Evolutionary conservation across 2,329 filamentous ascomycete species (phyloP), one percentile per base, ranked within the genome.

Genomic region (Colletotrichum lupini): DNA sequence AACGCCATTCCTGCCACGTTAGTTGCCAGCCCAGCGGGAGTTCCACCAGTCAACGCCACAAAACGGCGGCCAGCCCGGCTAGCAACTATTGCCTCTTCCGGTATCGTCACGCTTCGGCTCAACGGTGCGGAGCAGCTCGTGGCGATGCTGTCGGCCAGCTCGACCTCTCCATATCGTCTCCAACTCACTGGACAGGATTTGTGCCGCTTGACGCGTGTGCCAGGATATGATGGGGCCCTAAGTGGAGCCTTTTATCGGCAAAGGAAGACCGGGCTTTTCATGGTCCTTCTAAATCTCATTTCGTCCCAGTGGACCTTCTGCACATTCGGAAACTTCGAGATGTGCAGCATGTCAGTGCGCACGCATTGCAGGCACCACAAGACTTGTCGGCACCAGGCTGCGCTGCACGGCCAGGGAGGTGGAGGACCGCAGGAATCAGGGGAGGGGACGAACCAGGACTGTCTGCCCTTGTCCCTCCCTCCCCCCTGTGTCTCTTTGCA

Each of bases 321-420:
- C 60, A 60, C 59, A 37, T 28, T 60, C 70, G 58, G 30, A 59
- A 69, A 30, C 66, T 73, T 59, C 52, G 37, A 56, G 52, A 71
- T 49, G 55, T 61, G 68, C 68, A 68, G 68, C 32, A 63, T 32
- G 69, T 63, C 70, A 69, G 65, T 69, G 69, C 69, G 68, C 30
- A 14, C 49, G 69, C 69, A 73, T 68, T 72, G 64, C 70, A 73
- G 70, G 37, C 66, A 63, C 49, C 59, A 28, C 56, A 35, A 60
- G 30, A 32, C 55, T 24, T 60, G 46, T 37, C 63, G 57, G 56
- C 24, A 52, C 22, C 35, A 61, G 46, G 55, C 37, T 56, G 30
- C 24, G 35, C 28, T 53, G 49, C 61, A 64, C 19, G 22, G 46
- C 59, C 37, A 22, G 37, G 59, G 35, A 30, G 37, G 5, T 42